Evolutionary conservation across 2,329 filamentous ascomycete genomes (phyloP).

Genomic region (Monosporascus sp.): DNA sequence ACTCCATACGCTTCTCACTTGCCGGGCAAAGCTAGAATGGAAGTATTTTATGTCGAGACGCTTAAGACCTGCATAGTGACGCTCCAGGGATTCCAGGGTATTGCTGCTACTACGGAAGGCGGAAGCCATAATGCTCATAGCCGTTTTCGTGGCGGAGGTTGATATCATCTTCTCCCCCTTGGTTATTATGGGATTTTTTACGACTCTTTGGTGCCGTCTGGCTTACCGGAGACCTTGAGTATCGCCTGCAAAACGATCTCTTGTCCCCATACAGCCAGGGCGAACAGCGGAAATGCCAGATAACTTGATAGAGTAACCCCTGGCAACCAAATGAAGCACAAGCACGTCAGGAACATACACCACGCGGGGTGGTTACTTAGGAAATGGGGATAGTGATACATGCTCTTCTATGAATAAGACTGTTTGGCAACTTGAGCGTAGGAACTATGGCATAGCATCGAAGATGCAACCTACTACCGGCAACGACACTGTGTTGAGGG

Average conservation of each 20-base stretch:
- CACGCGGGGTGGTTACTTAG: too few species aligned
- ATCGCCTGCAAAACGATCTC: not conserved
- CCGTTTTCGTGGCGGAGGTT: too few species aligned
- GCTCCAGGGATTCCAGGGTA: slow-evolving; percentile 1
- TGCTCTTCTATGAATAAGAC: too few species aligned
- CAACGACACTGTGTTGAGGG: too few species aligned
- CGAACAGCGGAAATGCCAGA: not conserved
- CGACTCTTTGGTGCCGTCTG: not conserved
- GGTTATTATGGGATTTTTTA: not conserved
- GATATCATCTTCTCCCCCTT: not conserved
- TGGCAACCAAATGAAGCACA: not conserved
- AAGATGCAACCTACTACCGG: too few species aligned
- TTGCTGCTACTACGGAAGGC: not conserved
- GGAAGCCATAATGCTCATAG: too few species aligned
- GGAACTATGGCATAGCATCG: too few species aligned
- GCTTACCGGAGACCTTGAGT: not conserved
- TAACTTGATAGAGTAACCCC: not conserved
- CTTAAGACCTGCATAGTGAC: slow-evolving; percentile 9
- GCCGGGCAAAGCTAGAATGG: not conserved
- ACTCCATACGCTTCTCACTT: slow-evolving; percentile 1
- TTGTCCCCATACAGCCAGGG: too few species aligned
- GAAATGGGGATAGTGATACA: too few species aligned
- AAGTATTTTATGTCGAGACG: slow-evolving; percentile 1
- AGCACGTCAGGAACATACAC: not conserved
- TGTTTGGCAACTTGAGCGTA: too few species aligned